Evolutionary conservation across 106 monocot genomes (phyloP), one percentile per base, ranked within the genome.

Genomic region (Posidonia australis): DNA sequence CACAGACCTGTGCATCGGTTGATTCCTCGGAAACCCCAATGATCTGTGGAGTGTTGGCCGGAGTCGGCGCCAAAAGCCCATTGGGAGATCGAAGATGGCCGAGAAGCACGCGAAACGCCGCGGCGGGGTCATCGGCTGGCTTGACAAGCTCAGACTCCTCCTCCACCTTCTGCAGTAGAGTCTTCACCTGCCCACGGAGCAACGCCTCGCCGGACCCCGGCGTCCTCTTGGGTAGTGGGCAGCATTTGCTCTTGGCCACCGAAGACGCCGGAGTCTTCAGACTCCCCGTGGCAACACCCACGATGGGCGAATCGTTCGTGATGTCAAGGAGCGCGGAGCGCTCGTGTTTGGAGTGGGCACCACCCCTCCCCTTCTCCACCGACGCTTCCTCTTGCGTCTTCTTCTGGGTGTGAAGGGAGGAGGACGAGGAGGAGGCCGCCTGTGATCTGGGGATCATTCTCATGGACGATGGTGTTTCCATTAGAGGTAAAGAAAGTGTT

Each of bases 221-320:
- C 0, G 91, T 98, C 52, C 27, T 64, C 65, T 31, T 66, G 16
- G 64, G 66, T 19, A 42, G 9, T 0, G 56, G 17, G 27, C 43
- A 46, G 16, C 27, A 19, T 51, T 23, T 23, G 49, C 54, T 61
- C 78, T 77, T 87, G 54, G 42, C 44, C 21, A 43, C 58, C 2
- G 68, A 69, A 11, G 79, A 73, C 3, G 70, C 27, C 17, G 87
- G 84, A 5, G 80, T 84, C 70, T 79, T 81, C 24, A 43, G 25
- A 49, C 23, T 60, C 13, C 58, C 75, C 54, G 47, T 61, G 18
- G 87, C 84, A 32, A 99, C 73, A 12, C 98, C 98, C 12, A 82
- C 77, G 46, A 92, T 83, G 1, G 91, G 98, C 4, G 98, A 99
- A 70, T 90, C 86, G 57, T 99, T 99, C n/a, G 98, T 88, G 71